Conservation (phyloP, 768 basidiomycete genomes). For the Psilocybe azurescens region DNA sequence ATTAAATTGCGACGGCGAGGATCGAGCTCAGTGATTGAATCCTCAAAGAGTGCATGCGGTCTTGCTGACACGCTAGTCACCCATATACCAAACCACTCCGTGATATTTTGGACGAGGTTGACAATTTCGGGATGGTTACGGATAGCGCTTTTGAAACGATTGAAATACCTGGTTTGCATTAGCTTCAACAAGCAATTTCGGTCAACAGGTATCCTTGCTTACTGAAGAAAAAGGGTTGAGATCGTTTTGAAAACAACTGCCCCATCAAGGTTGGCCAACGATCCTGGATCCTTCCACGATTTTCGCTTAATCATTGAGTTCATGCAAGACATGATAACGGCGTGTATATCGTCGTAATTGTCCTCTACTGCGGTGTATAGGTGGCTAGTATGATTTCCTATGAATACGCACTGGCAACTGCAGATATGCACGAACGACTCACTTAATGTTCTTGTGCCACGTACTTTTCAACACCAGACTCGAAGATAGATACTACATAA, state of each 20-base stretch:
- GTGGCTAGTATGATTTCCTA: slow-evolving; percentile 32
- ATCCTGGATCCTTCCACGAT: slow-evolving; percentile 37
- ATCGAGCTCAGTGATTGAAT: slow-evolving; percentile 43
- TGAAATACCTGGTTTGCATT: slow-evolving; percentile 46
- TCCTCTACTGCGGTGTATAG: slow-evolving; percentile 51
- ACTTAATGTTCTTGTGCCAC: slow-evolving; percentile 55
- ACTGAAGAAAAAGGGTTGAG: slow-evolving; percentile 58
- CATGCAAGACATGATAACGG: slow-evolving; percentile 47
- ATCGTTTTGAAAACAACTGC: slow-evolving; percentile 49
- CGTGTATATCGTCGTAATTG: slow-evolving; percentile 48
- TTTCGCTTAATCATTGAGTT: slow-evolving; percentile 36
- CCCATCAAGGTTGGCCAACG: slow-evolving; percentile 33
- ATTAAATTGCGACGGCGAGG: slow-evolving; percentile 41
- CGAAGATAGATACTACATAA: slow-evolving; percentile 58
- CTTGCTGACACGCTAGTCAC: slow-evolving; percentile 39
- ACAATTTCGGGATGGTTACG: slow-evolving; percentile 49
- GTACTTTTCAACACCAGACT: slow-evolving; percentile 64
- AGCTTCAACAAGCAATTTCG: slow-evolving; percentile 6
- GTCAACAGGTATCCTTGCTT: slow-evolving; percentile 20
- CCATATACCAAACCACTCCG: slow-evolving; percentile 57
- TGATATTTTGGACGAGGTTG: slow-evolving; percentile 45
- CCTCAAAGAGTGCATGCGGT: slow-evolving; percentile 38
- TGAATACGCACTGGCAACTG: slow-evolving; percentile 5
- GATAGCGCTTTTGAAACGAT: slow-evolving; percentile 62
- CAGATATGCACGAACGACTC: neutral